These are phyloP conservation scores for Diaporthe destruens DNA, from an alignment of 2,329 filamentous ascomycete genomes.

Conservation along the genomic window DNA sequence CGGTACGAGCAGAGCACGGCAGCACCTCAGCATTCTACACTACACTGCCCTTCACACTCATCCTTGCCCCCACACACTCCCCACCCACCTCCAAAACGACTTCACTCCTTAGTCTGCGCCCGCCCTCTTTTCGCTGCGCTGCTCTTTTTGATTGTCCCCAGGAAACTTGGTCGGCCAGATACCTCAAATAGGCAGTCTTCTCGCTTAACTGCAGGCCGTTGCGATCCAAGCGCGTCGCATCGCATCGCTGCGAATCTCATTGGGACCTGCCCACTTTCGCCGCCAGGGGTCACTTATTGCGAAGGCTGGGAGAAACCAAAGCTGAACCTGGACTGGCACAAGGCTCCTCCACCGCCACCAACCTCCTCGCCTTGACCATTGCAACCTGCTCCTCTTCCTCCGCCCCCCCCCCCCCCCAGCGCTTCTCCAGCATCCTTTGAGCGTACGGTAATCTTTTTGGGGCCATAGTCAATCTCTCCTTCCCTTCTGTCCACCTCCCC, in stretches of 20 bases:
- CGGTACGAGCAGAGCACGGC: neutral
- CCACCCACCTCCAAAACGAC: constrained; percentile 8
- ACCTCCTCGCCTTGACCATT: constrained; percentile 9
- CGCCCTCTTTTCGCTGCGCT: constrained; percentile 2
- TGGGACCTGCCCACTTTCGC: constrained; percentile 35
- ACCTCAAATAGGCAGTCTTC: neutral
- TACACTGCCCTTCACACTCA: constrained; percentile 8
- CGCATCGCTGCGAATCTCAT: constrained; percentile 26
- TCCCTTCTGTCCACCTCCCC: neutral
- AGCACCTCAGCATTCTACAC: too few species aligned
- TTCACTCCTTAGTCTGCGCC: constrained; percentile 4
- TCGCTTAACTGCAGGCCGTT: constrained; percentile 38
- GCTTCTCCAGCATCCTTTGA: constrained; percentile 11
- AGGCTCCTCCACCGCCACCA: constrained; percentile 37
- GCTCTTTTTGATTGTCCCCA: neutral
- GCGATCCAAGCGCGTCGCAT: constrained; percentile 34
- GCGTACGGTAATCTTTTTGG: constrained; percentile 9
- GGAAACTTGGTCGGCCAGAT: constrained; percentile 6
- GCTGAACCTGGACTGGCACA: constrained; percentile 38
- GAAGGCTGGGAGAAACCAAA: constrained; percentile 40
- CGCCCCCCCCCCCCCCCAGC: neutral
- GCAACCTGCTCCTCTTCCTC: constrained; percentile 16
- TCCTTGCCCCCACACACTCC: neutral
- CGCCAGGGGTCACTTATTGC: constrained; percentile 37
- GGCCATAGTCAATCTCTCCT: constrained; percentile 6